These are phyloP conservation scores for Chaetomium sp. DNA, from an alignment of 2,329 filamentous ascomycete genomes.

Conservation along the genomic window DNA sequence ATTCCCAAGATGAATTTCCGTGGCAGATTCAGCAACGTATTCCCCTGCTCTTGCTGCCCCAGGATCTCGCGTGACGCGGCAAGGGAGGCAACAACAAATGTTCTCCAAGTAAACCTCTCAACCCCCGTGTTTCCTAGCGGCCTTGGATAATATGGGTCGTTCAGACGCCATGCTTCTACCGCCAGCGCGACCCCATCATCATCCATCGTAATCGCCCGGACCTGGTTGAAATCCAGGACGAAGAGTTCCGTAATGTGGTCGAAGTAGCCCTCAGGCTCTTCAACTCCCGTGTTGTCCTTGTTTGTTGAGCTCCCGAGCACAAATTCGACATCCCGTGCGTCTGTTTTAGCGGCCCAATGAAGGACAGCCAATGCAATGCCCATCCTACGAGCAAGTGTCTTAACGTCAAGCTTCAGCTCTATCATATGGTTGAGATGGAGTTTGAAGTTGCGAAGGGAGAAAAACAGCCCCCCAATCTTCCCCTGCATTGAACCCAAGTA, in stretches of 20 bases:
- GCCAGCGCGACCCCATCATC: neutral
- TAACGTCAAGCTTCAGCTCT: neutral
- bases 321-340: slow-evolving; percentile 1
- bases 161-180: neutral
- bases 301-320: slow-evolving; percentile 1
- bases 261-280: neutral
- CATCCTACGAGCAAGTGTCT: neutral
- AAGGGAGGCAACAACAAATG: neutral
- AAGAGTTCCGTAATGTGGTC: neutral
- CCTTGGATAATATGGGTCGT: neutral
- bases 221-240: neutral
- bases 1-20: too few species aligned
- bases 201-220: neutral
- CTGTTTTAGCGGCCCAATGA: slow-evolving; percentile 1
- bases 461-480: neutral
- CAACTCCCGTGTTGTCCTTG: neutral
- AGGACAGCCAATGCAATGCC: neutral
- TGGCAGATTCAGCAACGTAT: too few species aligned
- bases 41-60: too few species aligned
- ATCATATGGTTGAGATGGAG: neutral
- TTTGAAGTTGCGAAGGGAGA: neutral
- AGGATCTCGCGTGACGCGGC: too few species aligned
- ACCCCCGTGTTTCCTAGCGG: neutral
- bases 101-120: neutral
- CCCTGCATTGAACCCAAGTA: neutral